Evolutionary conservation across 1,284 basidiomycete species (phyloP).

Genomic region (Ustilago bromivora): DNA sequence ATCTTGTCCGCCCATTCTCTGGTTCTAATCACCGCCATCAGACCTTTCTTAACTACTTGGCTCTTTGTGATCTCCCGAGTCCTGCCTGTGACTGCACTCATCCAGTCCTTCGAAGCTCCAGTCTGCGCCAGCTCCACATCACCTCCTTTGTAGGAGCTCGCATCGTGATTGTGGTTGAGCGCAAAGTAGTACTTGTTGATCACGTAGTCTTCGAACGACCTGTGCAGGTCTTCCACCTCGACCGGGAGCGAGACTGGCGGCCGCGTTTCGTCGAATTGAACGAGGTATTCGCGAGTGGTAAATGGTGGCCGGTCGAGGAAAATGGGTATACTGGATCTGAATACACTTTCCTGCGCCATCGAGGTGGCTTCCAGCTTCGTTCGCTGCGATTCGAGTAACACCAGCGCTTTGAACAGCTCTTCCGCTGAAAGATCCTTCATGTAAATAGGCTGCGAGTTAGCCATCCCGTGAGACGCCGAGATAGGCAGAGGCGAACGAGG

Average conservation of each 20-base stretch:
- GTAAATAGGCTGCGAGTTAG: neutral
- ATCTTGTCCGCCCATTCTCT: neutral
- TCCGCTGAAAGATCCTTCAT: conserved; percentile 11
- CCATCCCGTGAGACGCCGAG: neutral
- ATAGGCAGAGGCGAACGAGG: neutral
- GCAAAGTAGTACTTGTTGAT: neutral
- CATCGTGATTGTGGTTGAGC: neutral
- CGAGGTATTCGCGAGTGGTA: neutral
- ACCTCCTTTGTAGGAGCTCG: neutral
- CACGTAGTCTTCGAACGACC: neutral
- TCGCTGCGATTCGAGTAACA: conserved; percentile 3
- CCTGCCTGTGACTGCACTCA: neutral
- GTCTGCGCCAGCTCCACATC: neutral
- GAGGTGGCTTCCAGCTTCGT: neutral
- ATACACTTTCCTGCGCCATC: neutral
- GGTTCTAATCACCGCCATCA: neutral
- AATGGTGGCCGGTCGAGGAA: neutral
- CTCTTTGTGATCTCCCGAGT: neutral
- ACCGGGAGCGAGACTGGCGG: neutral
- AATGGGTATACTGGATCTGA: neutral
- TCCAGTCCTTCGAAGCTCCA: neutral
- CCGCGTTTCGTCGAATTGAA: neutral
- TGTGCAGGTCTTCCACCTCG: neutral
- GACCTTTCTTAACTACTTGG: neutral
- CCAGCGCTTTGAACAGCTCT: conserved; percentile 18